These are phyloP conservation scores for Brassica carinata DNA, from an alignment of 345 rosid genomes.

Conservation along the genomic window DNA sequence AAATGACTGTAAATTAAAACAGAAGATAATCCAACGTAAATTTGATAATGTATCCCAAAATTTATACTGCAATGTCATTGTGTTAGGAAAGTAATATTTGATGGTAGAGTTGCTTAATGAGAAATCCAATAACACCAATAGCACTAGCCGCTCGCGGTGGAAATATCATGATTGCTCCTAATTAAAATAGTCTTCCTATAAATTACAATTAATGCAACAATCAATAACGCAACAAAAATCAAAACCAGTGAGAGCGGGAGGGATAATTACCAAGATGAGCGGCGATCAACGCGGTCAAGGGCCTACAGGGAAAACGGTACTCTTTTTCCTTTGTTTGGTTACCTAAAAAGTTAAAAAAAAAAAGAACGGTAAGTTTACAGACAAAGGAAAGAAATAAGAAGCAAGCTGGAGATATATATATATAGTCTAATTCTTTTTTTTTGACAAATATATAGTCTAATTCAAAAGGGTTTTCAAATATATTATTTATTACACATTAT, in stretches of 20 bases:
- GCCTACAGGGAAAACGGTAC: background rate
- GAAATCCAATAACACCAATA: constrained; percentile 39
- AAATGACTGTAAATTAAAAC: background rate
- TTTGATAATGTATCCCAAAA: background rate
- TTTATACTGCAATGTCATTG: background rate
- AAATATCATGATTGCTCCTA: constrained; percentile 45
- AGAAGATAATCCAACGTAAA: background rate
- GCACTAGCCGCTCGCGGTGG: constrained; percentile 44
- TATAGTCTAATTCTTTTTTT: background rate
- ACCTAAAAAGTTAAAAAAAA: background rate
- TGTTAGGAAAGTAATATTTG: background rate
- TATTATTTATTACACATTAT: background rate
- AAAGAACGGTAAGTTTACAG: background rate
- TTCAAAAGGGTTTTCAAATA: background rate
- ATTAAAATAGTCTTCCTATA: constrained; percentile 18
- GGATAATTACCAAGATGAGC: background rate
- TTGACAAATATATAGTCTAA: background rate
- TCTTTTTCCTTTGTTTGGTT: background rate
- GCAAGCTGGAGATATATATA: background rate
- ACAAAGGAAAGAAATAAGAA: background rate
- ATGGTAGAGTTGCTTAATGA: constrained; percentile 20
- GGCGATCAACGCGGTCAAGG: constrained; percentile 1
- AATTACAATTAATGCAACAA: constrained; percentile 1
- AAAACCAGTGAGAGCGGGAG: background rate
- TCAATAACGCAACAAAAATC: constrained; percentile 13